Evolutionary conservation across 805 yeast species (phyloP).

Genomic region (Starmerella kuoi): DNA sequence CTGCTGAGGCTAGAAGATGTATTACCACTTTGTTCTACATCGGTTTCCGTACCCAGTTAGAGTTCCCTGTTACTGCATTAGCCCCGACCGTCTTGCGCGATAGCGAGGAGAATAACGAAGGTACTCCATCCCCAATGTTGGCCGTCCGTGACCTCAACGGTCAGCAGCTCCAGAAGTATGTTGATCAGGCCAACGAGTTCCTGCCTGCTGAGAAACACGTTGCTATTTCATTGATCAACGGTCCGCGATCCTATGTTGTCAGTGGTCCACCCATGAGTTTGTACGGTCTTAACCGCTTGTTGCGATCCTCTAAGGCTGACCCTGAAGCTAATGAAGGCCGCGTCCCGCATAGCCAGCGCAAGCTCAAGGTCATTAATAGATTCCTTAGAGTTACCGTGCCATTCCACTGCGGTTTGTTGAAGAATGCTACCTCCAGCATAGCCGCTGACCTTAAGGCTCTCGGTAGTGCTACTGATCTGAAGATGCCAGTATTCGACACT

Average conservation of each 20-base stretch:
- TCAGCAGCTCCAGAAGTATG: slow-evolving; percentile 65
- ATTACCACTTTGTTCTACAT: slow-evolving; percentile 79
- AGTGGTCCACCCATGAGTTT: slow-evolving; percentile 97
- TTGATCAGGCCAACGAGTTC: slow-evolving; percentile 82
- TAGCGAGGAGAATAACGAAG: slow-evolving; percentile 87
- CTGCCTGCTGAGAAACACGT: slow-evolving; percentile 85
- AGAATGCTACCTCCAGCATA: slow-evolving; percentile 57
- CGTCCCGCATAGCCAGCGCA: slow-evolving; percentile 87
- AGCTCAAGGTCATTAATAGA: slow-evolving; percentile 82
- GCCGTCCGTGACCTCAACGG: slow-evolving; percentile 78
- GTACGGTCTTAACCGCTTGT: slow-evolving; percentile 83
- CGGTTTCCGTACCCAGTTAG: slow-evolving; percentile 81
- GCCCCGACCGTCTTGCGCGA: slow-evolving; percentile 91
- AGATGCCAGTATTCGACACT: slow-evolving; percentile 86
- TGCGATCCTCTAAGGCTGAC: slow-evolving; percentile 90
- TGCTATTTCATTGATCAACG: slow-evolving; percentile 81
- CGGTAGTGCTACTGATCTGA: slow-evolving; percentile 47
- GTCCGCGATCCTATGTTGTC: slow-evolving; percentile 89
- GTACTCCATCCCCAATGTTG: slow-evolving; percentile 95
- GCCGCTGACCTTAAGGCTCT: slow-evolving; percentile 50
- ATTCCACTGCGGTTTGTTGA: slow-evolving; percentile 82
- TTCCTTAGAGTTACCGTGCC: slow-evolving; percentile 94
- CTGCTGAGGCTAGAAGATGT: slow-evolving; percentile 58
- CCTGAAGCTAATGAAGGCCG: slow-evolving; percentile 91
- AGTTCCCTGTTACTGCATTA: slow-evolving; percentile 85